Base-by-base conservation (phyloP, 2,329 filamentous ascomycete genomes). In the Diaporthe sp. region DNA sequence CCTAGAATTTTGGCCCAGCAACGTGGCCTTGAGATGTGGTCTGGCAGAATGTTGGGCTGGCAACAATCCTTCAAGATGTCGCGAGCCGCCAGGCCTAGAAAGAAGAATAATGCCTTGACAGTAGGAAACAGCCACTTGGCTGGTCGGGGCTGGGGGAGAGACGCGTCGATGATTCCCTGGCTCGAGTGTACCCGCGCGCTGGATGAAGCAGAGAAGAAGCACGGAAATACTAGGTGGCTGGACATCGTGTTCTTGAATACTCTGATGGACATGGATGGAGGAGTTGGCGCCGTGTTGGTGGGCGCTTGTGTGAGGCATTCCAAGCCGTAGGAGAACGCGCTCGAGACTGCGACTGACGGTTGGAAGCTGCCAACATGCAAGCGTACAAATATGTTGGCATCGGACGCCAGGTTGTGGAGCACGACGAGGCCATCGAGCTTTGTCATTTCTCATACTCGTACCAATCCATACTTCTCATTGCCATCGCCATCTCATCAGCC, bases 301-400 rank as follows among this genome's bases (percentile, higher is more conserved):
- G 72, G 72, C 65, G 72, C 42, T 55, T 70, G 46, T 31, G 28
- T 49, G 68, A 74, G 55, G 19, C 39, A n/a, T 31, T 25, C 28
- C 17, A 25, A 57, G 53, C 10, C 4, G 53, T 19, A 22, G 12
- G 17, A 31, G 4, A 31, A 57, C 28, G 53, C 28, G 53, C 8
- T 34, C 53, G 3, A 15, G 53, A 34, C 53, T 34, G 53, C 28
- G 53, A 57, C 28, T 57, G 53, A 51, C 39, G 25, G 31, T 25
- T 28, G 15, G 61, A 55, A 67, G 49, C 46, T 31, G 49, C 34
- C 37, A 62, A 65, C 25, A 19, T 44, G 57, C 25, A 17, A 15
- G 44, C 46, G 49, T 73, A 75, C 57, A 67, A 72, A 72, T 67
- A 73, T 51, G 31, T 73, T 53, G 55, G 71, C n/a, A 25, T 25